phyloP scores from a whole-genome alignment of 768 basidiomycete genomes.

The Favolaschia claudopus region DNA sequence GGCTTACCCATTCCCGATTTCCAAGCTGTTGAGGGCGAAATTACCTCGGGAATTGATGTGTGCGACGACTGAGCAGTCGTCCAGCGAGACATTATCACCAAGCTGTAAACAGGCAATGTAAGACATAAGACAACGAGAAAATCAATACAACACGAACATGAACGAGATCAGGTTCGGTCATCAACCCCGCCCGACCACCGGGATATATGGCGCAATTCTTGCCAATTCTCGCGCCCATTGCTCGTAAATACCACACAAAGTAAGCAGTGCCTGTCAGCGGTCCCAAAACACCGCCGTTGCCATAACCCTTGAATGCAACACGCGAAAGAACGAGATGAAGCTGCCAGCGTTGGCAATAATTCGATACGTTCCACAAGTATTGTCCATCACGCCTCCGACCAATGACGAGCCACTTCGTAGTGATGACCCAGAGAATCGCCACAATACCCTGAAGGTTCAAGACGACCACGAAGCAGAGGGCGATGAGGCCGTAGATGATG shows the following conservation, averaged over 20 bases:
- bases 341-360: slow-evolving; percentile 59
- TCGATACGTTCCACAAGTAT: slow-evolving; percentile 54
- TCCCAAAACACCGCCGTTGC: slow-evolving; percentile 48
- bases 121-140: neutral
- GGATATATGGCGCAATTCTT: slow-evolving; percentile 49
- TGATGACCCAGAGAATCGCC: slow-evolving; percentile 47
- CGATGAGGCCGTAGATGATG: slow-evolving; percentile 49
- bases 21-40: slow-evolving; percentile 50
- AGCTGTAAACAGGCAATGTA: slow-evolving; percentile 31
- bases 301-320: slow-evolving; percentile 46
- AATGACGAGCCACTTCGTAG: slow-evolving; percentile 53
- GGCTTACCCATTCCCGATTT: slow-evolving; percentile 46
- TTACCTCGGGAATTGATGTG: slow-evolving; percentile 56
- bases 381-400: slow-evolving; percentile 46
- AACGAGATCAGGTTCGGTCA: slow-evolving; percentile 58
- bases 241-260: slow-evolving; percentile 54
- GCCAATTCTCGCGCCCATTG: slow-evolving; percentile 52
- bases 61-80: slow-evolving; percentile 55
- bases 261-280: slow-evolving; percentile 49
- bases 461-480: slow-evolving; percentile 44
- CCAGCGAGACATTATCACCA: slow-evolving; percentile 50
- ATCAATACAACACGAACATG: too few species aligned
- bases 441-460: slow-evolving; percentile 46
- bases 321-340: slow-evolving; percentile 48
- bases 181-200: slow-evolving; percentile 49